phyloP scores from a whole-genome alignment of 768 basidiomycete species.

The Daedaleopsis nitida region DNA sequence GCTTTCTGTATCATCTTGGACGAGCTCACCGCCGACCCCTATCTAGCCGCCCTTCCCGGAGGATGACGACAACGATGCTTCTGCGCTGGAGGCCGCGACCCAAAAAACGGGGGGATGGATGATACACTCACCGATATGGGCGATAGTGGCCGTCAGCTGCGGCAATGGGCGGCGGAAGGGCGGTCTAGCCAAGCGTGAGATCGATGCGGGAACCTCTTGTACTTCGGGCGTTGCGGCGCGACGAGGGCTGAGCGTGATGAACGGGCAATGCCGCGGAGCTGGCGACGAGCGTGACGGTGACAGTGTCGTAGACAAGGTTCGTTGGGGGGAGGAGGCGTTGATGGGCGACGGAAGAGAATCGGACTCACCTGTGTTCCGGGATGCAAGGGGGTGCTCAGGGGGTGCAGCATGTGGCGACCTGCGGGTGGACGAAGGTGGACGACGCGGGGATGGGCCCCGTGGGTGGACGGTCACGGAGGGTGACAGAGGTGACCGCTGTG shows the following conservation, averaged over 20 bases:
- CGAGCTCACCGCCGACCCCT: background rate
- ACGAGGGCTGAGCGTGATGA: conserved; percentile 1
- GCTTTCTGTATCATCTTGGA: background rate
- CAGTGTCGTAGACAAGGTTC: conserved; percentile 23
- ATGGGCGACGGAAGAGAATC: conserved; percentile 1
- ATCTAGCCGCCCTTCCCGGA: background rate
- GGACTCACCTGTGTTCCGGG: background rate
- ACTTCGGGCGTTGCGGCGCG: conserved; percentile 7
- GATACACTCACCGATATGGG: conserved; percentile 9
- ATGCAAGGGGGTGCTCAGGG: background rate
- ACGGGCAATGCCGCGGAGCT: conserved; percentile 6
- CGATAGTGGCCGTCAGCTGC: background rate
- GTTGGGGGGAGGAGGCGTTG: conserved; percentile 5
- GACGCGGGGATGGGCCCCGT: conserved; percentile 1
- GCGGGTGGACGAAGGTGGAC: conserved; percentile 14
- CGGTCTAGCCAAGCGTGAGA: background rate
- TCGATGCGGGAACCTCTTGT: conserved; percentile 4
- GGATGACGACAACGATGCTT: background rate
- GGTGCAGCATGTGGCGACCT: conserved; percentile 10
- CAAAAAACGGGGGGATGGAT: background rate
- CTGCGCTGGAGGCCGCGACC: background rate
- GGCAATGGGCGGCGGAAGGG: conserved; percentile 3
- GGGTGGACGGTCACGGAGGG: conserved; percentile 5
- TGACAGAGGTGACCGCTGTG: conserved; percentile 9
- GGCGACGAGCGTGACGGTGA: conserved; percentile 3